Percentiles rank a stretch among this genome's conserved stretches.
Evolutionary conservation across 768 basidiomycete species (phyloP).

Genomic region (Gloeostereum incarnatum): DNA sequence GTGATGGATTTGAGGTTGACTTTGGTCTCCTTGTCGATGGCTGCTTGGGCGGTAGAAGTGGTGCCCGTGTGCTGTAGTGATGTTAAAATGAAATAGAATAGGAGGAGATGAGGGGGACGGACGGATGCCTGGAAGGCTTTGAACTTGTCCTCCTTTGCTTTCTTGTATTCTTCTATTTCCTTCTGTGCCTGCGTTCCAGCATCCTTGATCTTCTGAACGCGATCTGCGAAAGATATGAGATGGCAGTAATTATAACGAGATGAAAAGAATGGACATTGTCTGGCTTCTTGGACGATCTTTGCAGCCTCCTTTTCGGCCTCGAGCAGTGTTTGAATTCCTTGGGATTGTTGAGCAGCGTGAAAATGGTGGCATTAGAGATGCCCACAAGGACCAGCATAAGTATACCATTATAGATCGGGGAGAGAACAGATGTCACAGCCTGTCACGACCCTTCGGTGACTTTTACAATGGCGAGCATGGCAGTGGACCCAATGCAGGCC

Average conservation of each 20-base stretch:
- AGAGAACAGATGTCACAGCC: too few species aligned
- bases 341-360: slow-evolving; percentile 80
- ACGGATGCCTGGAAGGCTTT: slow-evolving; percentile 83
- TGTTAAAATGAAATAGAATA: slow-evolving; percentile 9
- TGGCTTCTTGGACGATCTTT: slow-evolving; percentile 92
- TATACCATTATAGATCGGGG: too few species aligned
- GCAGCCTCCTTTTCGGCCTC: slow-evolving; percentile 99
- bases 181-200: slow-evolving; percentile 86
- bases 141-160: slow-evolving; percentile 87
- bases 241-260: slow-evolving; percentile 5
- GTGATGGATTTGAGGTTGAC: slow-evolving; percentile 62
- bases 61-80: slow-evolving; percentile 68
- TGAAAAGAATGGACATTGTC: slow-evolving; percentile 62
- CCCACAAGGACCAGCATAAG: too few species aligned
- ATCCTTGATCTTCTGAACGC: slow-evolving; percentile 92
- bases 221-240: slow-evolving; percentile 47
- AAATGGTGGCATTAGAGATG: slow-evolving; percentile 3
- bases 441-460: too few species aligned
- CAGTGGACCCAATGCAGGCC: slow-evolving; percentile 75
- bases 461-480: slow-evolving; percentile 64
- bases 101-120: slow-evolving; percentile 21
- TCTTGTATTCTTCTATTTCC: slow-evolving; percentile 93
- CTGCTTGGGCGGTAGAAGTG: slow-evolving; percentile 70
- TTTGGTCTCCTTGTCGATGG: slow-evolving; percentile 80
- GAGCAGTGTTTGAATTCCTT: slow-evolving; percentile 94